Evolutionary conservation across 805 yeast genomes (phyloP).

Genomic region (Hanseniaspora valbyensis): DNA sequence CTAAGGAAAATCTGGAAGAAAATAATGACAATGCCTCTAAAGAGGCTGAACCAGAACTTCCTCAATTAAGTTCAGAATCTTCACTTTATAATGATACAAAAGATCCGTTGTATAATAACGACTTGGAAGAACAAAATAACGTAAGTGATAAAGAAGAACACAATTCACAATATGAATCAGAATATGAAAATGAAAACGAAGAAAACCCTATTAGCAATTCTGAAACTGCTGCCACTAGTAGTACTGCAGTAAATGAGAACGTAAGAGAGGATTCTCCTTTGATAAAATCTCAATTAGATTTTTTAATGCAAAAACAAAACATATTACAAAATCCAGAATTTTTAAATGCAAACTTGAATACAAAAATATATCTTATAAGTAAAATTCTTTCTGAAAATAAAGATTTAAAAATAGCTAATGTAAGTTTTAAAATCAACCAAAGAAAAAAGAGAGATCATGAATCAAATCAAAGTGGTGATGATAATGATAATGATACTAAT

Average conservation of each 20-base stretch:
- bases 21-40: background rate
- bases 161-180: background rate
- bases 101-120: background rate
- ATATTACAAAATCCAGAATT: conserved; percentile 25
- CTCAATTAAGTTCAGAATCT: no score
- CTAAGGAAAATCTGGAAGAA: background rate
- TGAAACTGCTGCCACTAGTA: no score
- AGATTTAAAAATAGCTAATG: background rate
- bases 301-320: conserved; percentile 23
- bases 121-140: background rate
- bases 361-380: conserved; percentile 3
- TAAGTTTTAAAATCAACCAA: conserved; percentile 7
- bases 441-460: conserved; percentile 14
- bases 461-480: background rate
- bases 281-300: conserved; percentile 26
- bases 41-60: background rate
- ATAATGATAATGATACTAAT: background rate
- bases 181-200: conserved; percentile 13
- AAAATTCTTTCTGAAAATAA: conserved; percentile 1
- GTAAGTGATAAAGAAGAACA: background rate
- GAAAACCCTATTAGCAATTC: no score
- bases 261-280: conserved; percentile 18
- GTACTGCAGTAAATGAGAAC: no score
- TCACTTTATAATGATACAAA: no score
- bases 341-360: conserved; percentile 20